These are phyloP conservation scores for Theileria parva DNA, from an alignment of 169 alveolate species.

Conservation along the genomic window DNA sequence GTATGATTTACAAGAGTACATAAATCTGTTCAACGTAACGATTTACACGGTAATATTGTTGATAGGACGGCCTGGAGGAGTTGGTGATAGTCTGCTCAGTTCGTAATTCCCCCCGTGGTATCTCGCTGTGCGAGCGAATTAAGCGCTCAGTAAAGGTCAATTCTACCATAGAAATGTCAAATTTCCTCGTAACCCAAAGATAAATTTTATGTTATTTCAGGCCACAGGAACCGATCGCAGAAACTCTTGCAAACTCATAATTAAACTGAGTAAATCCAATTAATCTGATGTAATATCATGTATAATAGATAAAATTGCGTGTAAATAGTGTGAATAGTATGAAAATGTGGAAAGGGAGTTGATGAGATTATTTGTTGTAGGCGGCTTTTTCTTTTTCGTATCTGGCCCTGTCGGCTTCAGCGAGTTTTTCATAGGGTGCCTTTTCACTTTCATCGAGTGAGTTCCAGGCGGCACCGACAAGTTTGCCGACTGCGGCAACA, in stretches of 20 bases:
- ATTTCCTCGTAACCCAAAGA: slow-evolving; percentile 31
- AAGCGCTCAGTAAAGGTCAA: slow-evolving; percentile 16
- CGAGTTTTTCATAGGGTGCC: slow-evolving; percentile 86
- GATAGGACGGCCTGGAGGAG: slow-evolving; percentile 28
- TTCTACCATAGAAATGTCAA: slow-evolving; percentile 19
- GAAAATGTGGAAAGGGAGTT: not conserved
- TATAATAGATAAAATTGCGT: not conserved
- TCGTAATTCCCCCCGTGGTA: slow-evolving; percentile 40
- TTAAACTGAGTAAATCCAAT: not conserved
- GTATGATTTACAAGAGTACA: slow-evolving; percentile 7
- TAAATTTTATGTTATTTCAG: not conserved
- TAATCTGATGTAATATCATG: not conserved
- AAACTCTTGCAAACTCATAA: not conserved
- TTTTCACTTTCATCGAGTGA: slow-evolving; percentile 80
- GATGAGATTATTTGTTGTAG: slow-evolving; percentile 52
- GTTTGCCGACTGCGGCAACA: slow-evolving; percentile 87
- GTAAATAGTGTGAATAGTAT: not conserved
- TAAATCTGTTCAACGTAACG: not conserved
- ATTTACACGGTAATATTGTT: not conserved
- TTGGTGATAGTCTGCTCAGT: slow-evolving; percentile 38
- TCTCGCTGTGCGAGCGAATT: slow-evolving; percentile 49
- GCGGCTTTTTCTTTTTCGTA: slow-evolving; percentile 85
- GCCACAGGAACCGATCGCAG: slow-evolving; percentile 3
- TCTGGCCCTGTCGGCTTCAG: slow-evolving; percentile 84
- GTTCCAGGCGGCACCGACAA: slow-evolving; percentile 90